These are phyloP conservation scores for Bifiguratus adelaidae DNA, from an alignment of 192 early-diverging fungal genomes.

Conservation along the genomic window DNA sequence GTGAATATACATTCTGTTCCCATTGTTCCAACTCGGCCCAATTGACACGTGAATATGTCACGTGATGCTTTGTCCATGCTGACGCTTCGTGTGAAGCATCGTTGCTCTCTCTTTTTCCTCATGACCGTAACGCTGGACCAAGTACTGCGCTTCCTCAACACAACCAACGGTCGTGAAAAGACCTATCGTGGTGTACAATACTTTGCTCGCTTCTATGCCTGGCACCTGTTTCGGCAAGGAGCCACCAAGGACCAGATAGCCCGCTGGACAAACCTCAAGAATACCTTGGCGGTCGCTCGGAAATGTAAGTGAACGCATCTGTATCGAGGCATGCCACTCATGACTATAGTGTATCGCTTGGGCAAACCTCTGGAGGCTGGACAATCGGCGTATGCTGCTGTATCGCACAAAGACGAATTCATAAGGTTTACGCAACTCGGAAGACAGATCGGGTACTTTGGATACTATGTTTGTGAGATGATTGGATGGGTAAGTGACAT, in stretches of 20 bases:
- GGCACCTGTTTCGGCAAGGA: slow-evolving; percentile 45
- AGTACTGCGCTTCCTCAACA: slow-evolving; percentile 42
- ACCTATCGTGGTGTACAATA: slow-evolving; percentile 79
- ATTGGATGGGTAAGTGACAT: slow-evolving; percentile 46
- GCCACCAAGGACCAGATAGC: slow-evolving; percentile 44
- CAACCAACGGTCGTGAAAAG: slow-evolving; percentile 67
- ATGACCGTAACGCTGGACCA: slow-evolving; percentile 10
- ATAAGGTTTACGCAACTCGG: slow-evolving; percentile 33
- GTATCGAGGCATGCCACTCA: neutral
- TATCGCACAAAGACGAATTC: slow-evolving; percentile 46
- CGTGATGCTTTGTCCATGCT: too few relatives aligned
- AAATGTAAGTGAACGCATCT: slow-evolving; percentile 40
- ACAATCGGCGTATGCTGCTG: slow-evolving; percentile 41
- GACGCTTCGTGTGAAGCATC: too few relatives aligned
- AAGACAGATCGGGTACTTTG: slow-evolving; percentile 45
- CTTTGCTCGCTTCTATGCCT: slow-evolving; percentile 71
- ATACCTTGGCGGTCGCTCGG: slow-evolving; percentile 43
- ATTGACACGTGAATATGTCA: too few relatives aligned
- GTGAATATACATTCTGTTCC: too few relatives aligned
- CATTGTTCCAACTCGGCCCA: too few relatives aligned
- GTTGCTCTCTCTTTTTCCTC: too few relatives aligned
- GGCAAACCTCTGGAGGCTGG: slow-evolving; percentile 61
- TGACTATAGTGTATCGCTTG: slow-evolving; percentile 46
- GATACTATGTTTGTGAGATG: slow-evolving; percentile 52
- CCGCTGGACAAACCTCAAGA: slow-evolving; percentile 51